A percentile compares a stretch with the other conserved stretches of the same genome.
These are phyloP conservation scores for Passiflora organensis DNA, from an alignment of 345 rosid species.

Conservation along the genomic window DNA sequence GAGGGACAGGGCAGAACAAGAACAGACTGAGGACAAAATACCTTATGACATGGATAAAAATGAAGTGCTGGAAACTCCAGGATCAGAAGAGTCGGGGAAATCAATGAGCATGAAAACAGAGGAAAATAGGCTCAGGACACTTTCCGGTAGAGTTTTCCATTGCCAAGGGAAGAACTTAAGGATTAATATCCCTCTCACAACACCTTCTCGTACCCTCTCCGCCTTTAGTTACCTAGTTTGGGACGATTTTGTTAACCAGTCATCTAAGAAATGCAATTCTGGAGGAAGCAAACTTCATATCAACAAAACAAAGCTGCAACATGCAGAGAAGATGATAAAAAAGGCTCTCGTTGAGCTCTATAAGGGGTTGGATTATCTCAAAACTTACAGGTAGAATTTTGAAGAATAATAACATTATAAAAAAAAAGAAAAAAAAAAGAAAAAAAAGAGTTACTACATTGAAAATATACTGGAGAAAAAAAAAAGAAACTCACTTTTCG, in stretches of 20 bases:
- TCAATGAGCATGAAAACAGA: slow-evolving; percentile 40
- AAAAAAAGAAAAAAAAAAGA: neutral
- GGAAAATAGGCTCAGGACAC: slow-evolving; percentile 39
- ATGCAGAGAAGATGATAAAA: slow-evolving; percentile 88
- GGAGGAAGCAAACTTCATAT: slow-evolving; percentile 55
- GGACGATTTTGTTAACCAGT: slow-evolving; percentile 65
- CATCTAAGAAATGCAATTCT: slow-evolving; percentile 52
- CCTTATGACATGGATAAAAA: slow-evolving; percentile 37
- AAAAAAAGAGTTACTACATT: neutral
- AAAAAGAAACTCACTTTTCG: neutral
- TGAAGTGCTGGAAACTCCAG: slow-evolving; percentile 35
- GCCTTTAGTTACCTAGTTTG: slow-evolving; percentile 68
- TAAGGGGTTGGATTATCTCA: slow-evolving; percentile 82
- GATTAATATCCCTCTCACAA: slow-evolving; percentile 83
- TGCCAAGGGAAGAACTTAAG: slow-evolving; percentile 75
- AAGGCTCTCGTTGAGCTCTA: slow-evolving; percentile 82
- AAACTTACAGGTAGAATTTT: slow-evolving; percentile 60
- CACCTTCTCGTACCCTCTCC: slow-evolving; percentile 74
- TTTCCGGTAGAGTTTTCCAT: slow-evolving; percentile 47
- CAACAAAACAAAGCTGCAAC: slow-evolving; percentile 74
- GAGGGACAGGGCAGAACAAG: slow-evolving; percentile 52
- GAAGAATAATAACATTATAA: neutral
- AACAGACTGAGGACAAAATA: slow-evolving; percentile 40
- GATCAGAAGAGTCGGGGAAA: slow-evolving; percentile 42
- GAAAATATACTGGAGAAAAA: neutral